Evolutionary conservation across 2,329 filamentous ascomycete species (phyloP), one percentile per base, ranked within the genome.

Genomic region (Botrytis elliptica): DNA sequence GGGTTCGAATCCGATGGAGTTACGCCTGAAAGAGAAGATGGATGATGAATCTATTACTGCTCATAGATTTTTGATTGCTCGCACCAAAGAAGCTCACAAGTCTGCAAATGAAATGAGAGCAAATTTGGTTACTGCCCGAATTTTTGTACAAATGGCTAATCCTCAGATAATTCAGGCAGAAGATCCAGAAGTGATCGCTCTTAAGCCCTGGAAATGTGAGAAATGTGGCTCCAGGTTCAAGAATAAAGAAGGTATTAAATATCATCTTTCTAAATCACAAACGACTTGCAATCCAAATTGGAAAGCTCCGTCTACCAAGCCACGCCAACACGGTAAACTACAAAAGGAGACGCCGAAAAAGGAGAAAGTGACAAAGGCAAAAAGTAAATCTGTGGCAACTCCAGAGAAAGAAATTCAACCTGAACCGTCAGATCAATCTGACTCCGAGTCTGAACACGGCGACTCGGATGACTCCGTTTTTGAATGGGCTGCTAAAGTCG

Each of bases 241-340:
- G 68, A 81, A 81, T 67, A 73, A 78, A 14, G 77, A 78, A n/a
- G 81, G 81, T 29, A 73, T 82, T 6, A 76, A 80, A 65, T 82
- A 82, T 72, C 81, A 82, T 74, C 46, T 78, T 2, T 77, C 72
- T 3, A 80, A 80, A 69, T 78, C 81, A 12, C 75, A 79, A 38
- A 79, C 77, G 8, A 67, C 76, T 5, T 82, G 81, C 73, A 82
- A 82, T 74, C 81, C 81, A 4, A 76, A 78, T 59, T 79, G 71
- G 44, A 75, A 77, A 36, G 75, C 75, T 10, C 20, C 65, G 49
- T 16, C 44, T 70, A 42, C n/a, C 42, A 73, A 55, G 59, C 57
- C 36, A 65, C 73, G 38, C 63, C 75, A 40, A 29, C 25, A 67
- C 38, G 36, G 36, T 4, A n/a, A 49, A 29, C 8, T 36, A 29